Evolutionary conservation across 2,329 filamentous ascomycete species (phyloP).

Genomic region (Phialocephala sp.): DNA sequence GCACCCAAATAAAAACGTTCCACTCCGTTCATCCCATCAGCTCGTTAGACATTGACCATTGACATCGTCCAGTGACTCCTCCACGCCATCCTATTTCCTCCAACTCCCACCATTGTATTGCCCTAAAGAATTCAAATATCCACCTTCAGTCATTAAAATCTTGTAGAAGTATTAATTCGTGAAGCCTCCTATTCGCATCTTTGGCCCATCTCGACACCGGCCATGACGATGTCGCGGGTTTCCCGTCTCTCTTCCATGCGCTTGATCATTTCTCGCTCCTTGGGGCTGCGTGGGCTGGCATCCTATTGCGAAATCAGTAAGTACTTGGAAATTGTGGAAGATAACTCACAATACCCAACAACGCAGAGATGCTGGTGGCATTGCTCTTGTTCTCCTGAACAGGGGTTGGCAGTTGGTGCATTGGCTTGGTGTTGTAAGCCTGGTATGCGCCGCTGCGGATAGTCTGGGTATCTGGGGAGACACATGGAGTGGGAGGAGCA

Average conservation of each 20-base stretch:
- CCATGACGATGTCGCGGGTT: conserved; percentile 36
- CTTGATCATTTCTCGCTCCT: conserved; percentile 62
- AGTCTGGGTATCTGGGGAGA: conserved; percentile 40
- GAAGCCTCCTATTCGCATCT: conserved; percentile 26
- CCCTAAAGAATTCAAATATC: conserved; percentile 17
- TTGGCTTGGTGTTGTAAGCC: conserved; percentile 48
- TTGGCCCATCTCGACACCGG: conserved; percentile 30
- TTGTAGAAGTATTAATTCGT: conserved; percentile 24
- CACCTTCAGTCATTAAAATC: conserved; percentile 28
- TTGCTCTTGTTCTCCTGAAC: conserved; percentile 48
- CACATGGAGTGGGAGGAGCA: conserved; percentile 43
- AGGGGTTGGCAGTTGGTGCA: conserved; percentile 57
- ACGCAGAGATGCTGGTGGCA: conserved; percentile 64
- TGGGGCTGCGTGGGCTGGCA: conserved; percentile 60
- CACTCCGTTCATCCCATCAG: conserved; percentile 18
- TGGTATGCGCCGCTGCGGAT: conserved; percentile 31
- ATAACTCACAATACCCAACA: conserved; percentile 56
- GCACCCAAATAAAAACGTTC: conserved; percentile 21
- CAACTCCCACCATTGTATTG: conserved; percentile 16
- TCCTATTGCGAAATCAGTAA: conserved; percentile 44
- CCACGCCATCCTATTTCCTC: conserved; percentile 10
- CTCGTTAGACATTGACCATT: conserved; percentile 20
- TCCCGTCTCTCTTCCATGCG: conserved; percentile 56
- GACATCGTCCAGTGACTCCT: not conserved
- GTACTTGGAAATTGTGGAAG: not conserved